A percentile compares a stretch with the other conserved stretches of the same genome.
These are phyloP conservation scores for Lachnellula arida DNA, from an alignment of 2,329 filamentous ascomycete genomes.

Conservation along the genomic window DNA sequence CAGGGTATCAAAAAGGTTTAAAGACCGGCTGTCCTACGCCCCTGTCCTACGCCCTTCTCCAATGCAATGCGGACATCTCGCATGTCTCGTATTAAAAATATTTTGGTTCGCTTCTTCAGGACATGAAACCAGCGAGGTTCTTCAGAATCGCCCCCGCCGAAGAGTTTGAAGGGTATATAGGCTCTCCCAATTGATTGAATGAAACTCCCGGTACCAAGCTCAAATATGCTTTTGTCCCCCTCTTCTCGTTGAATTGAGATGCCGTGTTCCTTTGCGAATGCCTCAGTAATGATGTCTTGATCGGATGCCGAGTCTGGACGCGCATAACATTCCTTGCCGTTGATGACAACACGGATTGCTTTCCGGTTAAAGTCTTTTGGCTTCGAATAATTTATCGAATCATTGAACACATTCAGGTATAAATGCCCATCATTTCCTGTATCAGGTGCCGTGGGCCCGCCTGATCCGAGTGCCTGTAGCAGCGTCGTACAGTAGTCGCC, in stretches of 20 bases:
- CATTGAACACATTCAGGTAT: no score
- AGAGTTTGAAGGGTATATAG: background rate
- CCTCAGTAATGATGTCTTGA: conserved; percentile 5
- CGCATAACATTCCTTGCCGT: background rate
- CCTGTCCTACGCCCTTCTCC: background rate
- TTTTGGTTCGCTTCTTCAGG: background rate
- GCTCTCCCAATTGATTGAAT: conserved; percentile 5
- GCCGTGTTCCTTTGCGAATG: conserved; percentile 4
- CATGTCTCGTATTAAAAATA: background rate
- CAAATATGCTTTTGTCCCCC: background rate
- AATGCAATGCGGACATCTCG: background rate
- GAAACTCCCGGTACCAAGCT: background rate
- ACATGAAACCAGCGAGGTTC: conserved; percentile 10
- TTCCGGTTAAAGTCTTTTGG: conserved; percentile 1
- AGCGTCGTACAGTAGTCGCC: no score
- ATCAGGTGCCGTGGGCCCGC: no score
- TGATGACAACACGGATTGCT: conserved; percentile 1
- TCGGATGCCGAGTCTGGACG: conserved; percentile 11
- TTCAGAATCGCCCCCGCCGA: background rate
- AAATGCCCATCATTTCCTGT: no score
- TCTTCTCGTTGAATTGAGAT: background rate
- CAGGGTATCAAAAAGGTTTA: background rate
- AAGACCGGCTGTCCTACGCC: background rate
- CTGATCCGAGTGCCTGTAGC: no score
- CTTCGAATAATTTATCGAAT: background rate